Conservation (phyloP, 2,329 filamentous ascomycete genomes). For the Aspergillus uvarum region DNA sequence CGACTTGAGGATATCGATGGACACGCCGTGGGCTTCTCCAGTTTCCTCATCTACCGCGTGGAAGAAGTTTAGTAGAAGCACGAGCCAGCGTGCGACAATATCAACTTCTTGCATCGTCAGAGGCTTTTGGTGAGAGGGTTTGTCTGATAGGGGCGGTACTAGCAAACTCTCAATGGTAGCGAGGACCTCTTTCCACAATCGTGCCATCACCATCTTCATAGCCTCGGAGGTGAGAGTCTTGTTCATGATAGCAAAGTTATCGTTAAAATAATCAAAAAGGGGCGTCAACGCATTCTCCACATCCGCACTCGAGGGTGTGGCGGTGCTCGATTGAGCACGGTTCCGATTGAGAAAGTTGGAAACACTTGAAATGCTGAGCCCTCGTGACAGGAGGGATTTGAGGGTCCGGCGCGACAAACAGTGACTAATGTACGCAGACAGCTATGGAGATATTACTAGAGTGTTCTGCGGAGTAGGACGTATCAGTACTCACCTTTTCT, state of each 20-base stretch:
- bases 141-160: slow-evolving; percentile 92
- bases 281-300: slow-evolving; percentile 79
- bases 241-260: slow-evolving; percentile 99
- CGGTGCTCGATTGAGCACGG: slow-evolving; percentile 49
- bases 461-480: not conserved
- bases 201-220: slow-evolving; percentile 98
- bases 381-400: slow-evolving; percentile 69
- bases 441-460: slow-evolving; percentile 48
- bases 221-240: slow-evolving; percentile 88
- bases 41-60: slow-evolving; percentile 82
- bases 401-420: slow-evolving; percentile 83
- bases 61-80: slow-evolving; percentile 91
- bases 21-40: slow-evolving; percentile 82
- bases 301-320: slow-evolving; percentile 67
- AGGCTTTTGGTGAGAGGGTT: slow-evolving; percentile 80
- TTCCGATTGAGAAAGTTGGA: slow-evolving; percentile 64
- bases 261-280: slow-evolving; percentile 91
- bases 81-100: slow-evolving; percentile 91
- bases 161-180: slow-evolving; percentile 86
- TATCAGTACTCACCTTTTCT: slow-evolving; percentile 70
- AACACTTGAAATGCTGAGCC: slow-evolving; percentile 70
- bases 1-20: slow-evolving; percentile 87
- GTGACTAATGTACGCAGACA: slow-evolving; percentile 88
- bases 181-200: slow-evolving; percentile 95
- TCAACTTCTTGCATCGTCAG: slow-evolving; percentile 86